These are phyloP conservation scores for Hericium coralloides DNA, from an alignment of 768 basidiomycete genomes.

Conservation along the genomic window DNA sequence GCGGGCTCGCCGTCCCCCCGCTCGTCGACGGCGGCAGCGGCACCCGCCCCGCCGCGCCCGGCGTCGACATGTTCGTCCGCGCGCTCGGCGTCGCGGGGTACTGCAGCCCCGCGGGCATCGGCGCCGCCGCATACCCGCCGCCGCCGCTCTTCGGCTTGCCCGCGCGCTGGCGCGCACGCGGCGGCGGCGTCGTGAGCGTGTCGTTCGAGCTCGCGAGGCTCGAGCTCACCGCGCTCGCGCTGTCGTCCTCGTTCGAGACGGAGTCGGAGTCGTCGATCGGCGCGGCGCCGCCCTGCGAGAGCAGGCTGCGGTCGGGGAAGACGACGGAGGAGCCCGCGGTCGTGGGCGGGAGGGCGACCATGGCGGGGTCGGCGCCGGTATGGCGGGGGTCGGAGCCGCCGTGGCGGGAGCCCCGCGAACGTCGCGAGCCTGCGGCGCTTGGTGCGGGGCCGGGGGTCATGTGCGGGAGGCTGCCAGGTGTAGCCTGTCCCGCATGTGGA, in stretches of 20 bases:
- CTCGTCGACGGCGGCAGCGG: not conserved
- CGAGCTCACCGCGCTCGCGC: slow-evolving; percentile 7
- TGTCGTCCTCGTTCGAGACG: slow-evolving; percentile 7
- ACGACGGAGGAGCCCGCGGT: slow-evolving; percentile 6
- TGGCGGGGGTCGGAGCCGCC: not conserved
- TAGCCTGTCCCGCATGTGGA: not conserved
- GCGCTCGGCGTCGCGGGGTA: slow-evolving; percentile 9
- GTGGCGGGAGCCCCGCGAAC: not conserved
- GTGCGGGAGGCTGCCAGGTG: not conserved
- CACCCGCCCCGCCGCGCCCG: not conserved
- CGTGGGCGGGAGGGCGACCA: slow-evolving; percentile 4
- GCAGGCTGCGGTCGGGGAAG: slow-evolving; percentile 9
- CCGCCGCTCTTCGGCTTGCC: not conserved
- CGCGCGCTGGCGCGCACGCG: not conserved
- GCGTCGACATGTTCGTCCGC: not conserved
- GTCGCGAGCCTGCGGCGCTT: not conserved
- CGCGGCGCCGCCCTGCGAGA: slow-evolving; percentile 6
- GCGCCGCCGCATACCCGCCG: slow-evolving; percentile 9
- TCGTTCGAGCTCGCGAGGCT: slow-evolving; percentile 13
- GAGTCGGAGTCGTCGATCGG: not conserved
- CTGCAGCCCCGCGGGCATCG: not conserved
- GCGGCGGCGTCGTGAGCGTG: slow-evolving; percentile 12
- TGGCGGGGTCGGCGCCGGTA: not conserved
- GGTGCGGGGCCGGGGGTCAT: not conserved
- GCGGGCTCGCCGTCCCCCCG: not conserved